phyloP scores from a whole-genome alignment of 805 yeast genomes.

The Jamesozyma jinghongensis region DNA sequence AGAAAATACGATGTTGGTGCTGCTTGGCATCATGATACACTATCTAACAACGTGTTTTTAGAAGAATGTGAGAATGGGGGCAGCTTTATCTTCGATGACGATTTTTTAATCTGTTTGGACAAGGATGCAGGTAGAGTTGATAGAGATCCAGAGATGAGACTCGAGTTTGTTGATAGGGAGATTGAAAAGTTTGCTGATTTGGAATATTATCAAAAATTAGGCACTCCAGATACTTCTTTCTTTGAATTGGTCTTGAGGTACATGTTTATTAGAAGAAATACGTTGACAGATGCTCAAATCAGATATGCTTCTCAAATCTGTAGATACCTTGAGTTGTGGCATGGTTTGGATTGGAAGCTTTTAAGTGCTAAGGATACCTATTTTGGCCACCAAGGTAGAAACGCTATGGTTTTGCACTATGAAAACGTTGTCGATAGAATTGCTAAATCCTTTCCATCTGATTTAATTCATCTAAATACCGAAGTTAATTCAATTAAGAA shows the following conservation, averaged over 20 bases:
- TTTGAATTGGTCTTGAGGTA: conserved; percentile 41
- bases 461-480: conserved; percentile 33
- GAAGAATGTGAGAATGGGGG: conserved; percentile 30
- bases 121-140: conserved; percentile 19
- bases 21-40: conserved; percentile 82
- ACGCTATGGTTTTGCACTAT: conserved; percentile 57
- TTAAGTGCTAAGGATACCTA: conserved; percentile 61
- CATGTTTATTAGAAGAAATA: conserved; percentile 35
- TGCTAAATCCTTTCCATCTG: conserved; percentile 31
- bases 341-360: conserved; percentile 59
- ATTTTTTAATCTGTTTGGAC: conserved; percentile 20
- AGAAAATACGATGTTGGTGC: conserved; percentile 71
- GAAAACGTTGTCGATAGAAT: conserved; percentile 42
- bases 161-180: conserved; percentile 45
- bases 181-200: conserved; percentile 51
- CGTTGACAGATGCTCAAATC: conserved; percentile 45
- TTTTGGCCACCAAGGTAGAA: conserved; percentile 70
- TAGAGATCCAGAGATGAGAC: conserved; percentile 22
- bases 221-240: conserved; percentile 43
- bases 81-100: conserved; percentile 25
- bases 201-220: conserved; percentile 42
- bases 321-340: conserved; percentile 67
- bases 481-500: conserved; percentile 32
- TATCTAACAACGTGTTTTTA: conserved; percentile 55
- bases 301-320: conserved; percentile 42